These are phyloP conservation scores for Schizochytrium sp. DNA, from an alignment of 108 stramenopile genomes.

Conservation along the genomic window DNA sequence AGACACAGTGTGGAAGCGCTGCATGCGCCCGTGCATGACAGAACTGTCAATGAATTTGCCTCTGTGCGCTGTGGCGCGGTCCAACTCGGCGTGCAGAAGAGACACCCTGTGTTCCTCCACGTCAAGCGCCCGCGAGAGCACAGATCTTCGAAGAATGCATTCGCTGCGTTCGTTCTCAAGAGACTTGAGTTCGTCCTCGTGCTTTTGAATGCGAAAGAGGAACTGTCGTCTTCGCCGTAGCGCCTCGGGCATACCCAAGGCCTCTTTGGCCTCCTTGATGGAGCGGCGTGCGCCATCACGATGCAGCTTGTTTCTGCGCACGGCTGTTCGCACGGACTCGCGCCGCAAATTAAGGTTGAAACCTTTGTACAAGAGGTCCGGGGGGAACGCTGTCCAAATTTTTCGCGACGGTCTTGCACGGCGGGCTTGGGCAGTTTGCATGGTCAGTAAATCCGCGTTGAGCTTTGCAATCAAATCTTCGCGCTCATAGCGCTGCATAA, in stretches of 20 bases:
- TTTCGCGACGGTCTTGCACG: not conserved
- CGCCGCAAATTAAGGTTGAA: not conserved
- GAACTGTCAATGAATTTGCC: not conserved
- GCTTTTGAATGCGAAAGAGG: not conserved
- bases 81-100: not conserved
- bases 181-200: not conserved
- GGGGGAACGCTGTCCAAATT: not conserved
- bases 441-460: not conserved
- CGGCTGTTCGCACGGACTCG: not conserved
- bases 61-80: not conserved
- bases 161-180: not conserved
- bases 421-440: not conserved
- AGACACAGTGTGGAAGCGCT: not conserved
- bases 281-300: not conserved
- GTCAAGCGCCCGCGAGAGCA: not conserved
- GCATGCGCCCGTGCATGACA: constrained; percentile 13
- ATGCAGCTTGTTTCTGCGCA: not conserved
- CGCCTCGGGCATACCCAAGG: not conserved
- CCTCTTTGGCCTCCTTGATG: not conserved
- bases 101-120: not conserved
- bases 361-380: not conserved
- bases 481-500: not conserved
- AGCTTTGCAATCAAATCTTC: not conserved
- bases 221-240: not conserved
- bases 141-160: not conserved